phyloP scores from a whole-genome alignment of 179 eudicot genomes.

The Silene vulgaris region DNA sequence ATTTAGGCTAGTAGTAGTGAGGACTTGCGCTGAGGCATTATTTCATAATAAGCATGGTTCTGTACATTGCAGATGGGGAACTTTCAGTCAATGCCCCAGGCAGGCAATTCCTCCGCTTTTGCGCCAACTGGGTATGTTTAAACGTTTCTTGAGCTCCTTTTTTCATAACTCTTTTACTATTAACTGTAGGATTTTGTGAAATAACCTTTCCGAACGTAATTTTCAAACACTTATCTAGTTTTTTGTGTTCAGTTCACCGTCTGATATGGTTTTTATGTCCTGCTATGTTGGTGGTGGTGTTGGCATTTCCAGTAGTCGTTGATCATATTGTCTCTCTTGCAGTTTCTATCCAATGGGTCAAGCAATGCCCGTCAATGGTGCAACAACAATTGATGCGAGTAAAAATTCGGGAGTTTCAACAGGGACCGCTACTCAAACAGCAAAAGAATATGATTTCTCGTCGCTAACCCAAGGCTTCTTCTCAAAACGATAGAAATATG shows the following conservation, averaged over 20 bases:
- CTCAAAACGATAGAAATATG: constrained; percentile 50
- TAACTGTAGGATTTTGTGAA: background rate
- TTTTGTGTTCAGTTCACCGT: background rate
- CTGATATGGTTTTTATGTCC: too few species aligned
- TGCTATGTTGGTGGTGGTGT: background rate
- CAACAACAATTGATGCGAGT: constrained; percentile 36
- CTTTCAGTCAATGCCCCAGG: constrained; percentile 29
- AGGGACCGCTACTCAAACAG: constrained; percentile 36
- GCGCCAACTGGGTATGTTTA: constrained; percentile 47
- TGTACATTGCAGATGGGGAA: constrained; percentile 31
- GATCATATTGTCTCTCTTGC: constrained; percentile 20
- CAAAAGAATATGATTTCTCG: constrained; percentile 77
- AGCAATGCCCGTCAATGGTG: constrained; percentile 46
- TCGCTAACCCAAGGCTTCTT: constrained; percentile 82
- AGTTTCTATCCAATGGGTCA: constrained; percentile 53
- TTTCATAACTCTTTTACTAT: background rate
- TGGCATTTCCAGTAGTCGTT: background rate
- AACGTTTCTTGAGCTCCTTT: background rate
- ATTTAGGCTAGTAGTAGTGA: background rate
- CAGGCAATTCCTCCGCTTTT: constrained; percentile 48
- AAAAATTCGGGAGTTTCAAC: constrained; percentile 37
- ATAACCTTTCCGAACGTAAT: background rate
- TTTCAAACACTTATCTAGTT: background rate
- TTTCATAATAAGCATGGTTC: background rate
- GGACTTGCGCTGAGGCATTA: background rate